These are phyloP conservation scores for Botryotinia convoluta DNA, from an alignment of 2,329 filamentous ascomycete genomes.

Conservation along the genomic window DNA sequence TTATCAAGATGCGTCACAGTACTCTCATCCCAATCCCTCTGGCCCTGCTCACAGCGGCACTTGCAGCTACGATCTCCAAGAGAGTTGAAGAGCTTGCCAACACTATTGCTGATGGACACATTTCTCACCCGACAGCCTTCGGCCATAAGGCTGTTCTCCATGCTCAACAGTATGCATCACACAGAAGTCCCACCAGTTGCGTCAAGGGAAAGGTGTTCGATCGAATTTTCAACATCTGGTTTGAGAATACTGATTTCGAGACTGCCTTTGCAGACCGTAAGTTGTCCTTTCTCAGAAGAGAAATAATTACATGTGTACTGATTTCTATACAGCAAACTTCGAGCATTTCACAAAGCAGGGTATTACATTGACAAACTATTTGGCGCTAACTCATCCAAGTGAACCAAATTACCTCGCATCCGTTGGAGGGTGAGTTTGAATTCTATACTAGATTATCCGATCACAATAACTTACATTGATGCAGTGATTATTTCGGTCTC, in stretches of 20 bases:
- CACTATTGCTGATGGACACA: not conserved
- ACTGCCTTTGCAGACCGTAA: conserved; percentile 61
- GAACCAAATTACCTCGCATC: conserved; percentile 74
- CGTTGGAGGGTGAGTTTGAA: conserved; percentile 50
- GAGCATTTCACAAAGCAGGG: conserved; percentile 58
- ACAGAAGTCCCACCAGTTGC: conserved; percentile 57
- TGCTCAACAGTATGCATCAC: conserved; percentile 59
- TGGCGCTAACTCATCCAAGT: conserved; percentile 67
- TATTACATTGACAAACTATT: conserved; percentile 58
- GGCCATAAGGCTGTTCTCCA: conserved; percentile 49
- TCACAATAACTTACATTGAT: not conserved
- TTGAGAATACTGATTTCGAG: conserved; percentile 73
- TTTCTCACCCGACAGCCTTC: conserved; percentile 46
- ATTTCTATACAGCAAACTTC: conserved; percentile 48
- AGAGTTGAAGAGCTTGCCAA: not conserved
- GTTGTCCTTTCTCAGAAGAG: conserved; percentile 34
- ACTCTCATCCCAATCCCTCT: no score
- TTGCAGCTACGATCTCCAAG: not conserved
- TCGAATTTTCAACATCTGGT: conserved; percentile 70
- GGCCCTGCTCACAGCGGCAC: no score
- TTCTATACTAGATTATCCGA: not conserved
- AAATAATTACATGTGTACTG: conserved; percentile 31
- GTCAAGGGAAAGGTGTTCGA: conserved; percentile 72
- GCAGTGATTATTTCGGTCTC: conserved; percentile 62
- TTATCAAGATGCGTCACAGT: no score